These are phyloP conservation scores for Ascochyta rabiei DNA, from an alignment of 2,329 filamentous ascomycete species.

Conservation along the genomic window DNA sequence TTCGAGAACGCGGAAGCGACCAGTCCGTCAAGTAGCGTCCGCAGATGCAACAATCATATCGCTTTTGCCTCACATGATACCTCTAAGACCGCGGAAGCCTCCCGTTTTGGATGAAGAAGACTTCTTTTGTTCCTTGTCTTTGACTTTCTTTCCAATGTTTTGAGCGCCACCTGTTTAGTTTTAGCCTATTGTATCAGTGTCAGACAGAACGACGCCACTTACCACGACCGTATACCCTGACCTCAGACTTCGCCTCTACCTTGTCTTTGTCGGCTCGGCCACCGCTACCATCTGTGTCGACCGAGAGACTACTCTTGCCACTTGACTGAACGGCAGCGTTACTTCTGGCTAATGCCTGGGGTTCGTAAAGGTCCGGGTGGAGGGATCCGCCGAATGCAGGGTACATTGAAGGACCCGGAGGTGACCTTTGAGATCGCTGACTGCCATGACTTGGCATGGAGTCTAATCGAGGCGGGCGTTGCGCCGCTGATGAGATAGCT, in stretches of 20 bases:
- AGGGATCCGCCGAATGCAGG: constrained; percentile 32
- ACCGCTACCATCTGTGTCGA: constrained; percentile 45
- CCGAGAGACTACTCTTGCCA: constrained; percentile 50
- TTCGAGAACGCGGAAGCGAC: neutral
- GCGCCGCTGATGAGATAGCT: constrained; percentile 22
- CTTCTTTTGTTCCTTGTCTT: constrained; percentile 54
- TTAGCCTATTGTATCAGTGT: constrained; percentile 40
- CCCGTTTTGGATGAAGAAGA: constrained; percentile 51
- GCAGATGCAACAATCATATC: neutral
- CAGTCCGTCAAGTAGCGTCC: neutral
- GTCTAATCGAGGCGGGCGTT: constrained; percentile 37
- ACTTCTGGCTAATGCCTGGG: constrained; percentile 14
- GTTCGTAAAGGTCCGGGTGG: constrained; percentile 38
- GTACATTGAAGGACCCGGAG: constrained; percentile 27
- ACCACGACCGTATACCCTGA: constrained; percentile 63
- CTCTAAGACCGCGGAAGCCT: constrained; percentile 49
- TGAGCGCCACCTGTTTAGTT: constrained; percentile 55
- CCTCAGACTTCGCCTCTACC: constrained; percentile 56
- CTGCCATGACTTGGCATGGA: constrained; percentile 28
- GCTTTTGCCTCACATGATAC: constrained; percentile 38
- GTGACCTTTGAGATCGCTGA: constrained; percentile 27
- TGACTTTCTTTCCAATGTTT: constrained; percentile 61
- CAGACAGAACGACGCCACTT: constrained; percentile 32
- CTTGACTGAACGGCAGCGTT: constrained; percentile 32
- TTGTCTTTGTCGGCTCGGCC: constrained; percentile 50